phyloP scores from a whole-genome alignment of 129 eudicot genomes.

The Tanacetum coccineum region DNA sequence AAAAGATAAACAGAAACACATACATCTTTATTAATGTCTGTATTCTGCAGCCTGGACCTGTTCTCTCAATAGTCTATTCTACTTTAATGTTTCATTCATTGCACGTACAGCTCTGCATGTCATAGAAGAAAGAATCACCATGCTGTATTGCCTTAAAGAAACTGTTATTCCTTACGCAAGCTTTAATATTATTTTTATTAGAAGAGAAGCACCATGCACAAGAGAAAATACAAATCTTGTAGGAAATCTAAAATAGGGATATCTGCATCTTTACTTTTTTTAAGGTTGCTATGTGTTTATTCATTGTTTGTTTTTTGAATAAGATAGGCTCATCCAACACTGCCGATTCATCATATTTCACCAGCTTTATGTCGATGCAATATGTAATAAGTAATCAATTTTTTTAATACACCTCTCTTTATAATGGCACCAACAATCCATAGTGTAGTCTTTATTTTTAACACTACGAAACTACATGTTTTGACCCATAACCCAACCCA shows the following conservation, averaged over 20 bases:
- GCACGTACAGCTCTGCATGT: no score
- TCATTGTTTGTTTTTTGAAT: background rate
- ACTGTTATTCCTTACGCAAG: constrained; percentile 7
- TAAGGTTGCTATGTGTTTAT: no score
- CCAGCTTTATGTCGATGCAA: background rate
- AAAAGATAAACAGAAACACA: constrained; percentile 10
- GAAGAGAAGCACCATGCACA: background rate
- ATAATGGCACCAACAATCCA: constrained; percentile 2
- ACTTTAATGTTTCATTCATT: no score
- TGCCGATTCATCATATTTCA: constrained; percentile 7
- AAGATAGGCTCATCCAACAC: background rate
- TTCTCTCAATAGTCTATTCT: no score
- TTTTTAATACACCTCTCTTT: background rate
- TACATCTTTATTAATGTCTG: no score
- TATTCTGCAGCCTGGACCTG: no score
- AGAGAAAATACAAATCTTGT: background rate
- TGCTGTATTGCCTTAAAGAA: background rate
- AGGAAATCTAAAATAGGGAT: no score
- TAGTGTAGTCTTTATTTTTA: no score
- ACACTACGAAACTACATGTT: no score
- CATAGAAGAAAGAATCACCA: constrained; percentile 1
- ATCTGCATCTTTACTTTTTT: no score
- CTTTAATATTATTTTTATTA: no score
- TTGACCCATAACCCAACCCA: no score
- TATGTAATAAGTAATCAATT: background rate